Evolutionary conservation across 2,329 filamentous ascomycete species (phyloP).

Genomic region (Endoconidiophora laricicola): DNA sequence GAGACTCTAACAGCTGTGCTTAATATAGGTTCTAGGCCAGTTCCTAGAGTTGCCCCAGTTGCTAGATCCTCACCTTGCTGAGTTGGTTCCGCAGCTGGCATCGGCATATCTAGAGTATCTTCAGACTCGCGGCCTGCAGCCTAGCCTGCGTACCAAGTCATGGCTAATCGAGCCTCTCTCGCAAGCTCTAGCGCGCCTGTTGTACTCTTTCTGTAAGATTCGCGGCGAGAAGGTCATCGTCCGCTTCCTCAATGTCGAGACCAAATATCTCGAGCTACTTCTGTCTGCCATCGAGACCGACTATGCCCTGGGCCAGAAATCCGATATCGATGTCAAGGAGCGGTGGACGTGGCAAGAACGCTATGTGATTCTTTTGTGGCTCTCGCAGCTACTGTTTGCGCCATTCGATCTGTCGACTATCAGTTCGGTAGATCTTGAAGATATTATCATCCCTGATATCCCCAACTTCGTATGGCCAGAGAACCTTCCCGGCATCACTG

Average conservation of each 20-base stretch:
- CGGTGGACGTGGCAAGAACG: conserved; percentile 68
- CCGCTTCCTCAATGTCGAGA: conserved; percentile 80
- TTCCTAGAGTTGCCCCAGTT: conserved; percentile 95
- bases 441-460: conserved; percentile 26
- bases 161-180: conserved; percentile 39
- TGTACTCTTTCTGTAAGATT: conserved; percentile 90
- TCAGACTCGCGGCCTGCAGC: conserved; percentile 26
- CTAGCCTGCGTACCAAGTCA: conserved; percentile 19
- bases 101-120: conserved; percentile 59
- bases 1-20: background rate
- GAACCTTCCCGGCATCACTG: conserved; percentile 51
- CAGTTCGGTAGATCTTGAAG: conserved; percentile 41
- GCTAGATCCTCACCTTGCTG: conserved; percentile 66
- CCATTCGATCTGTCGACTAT: conserved; percentile 86
- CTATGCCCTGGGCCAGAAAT: conserved; percentile 19
- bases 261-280: conserved; percentile 66
- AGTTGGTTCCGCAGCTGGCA: conserved; percentile 57
- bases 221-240: conserved; percentile 85
- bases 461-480: conserved; percentile 37
- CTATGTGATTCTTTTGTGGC: conserved; percentile 77
- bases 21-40: conserved; percentile 50
- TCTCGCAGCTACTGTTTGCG: conserved; percentile 64
- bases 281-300: conserved; percentile 55
- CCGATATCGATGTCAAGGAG: background rate
- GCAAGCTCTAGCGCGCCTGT: conserved; percentile 56